phyloP scores from a whole-genome alignment of 2,329 filamentous ascomycete genomes.

The Curvularia verruculosa region DNA sequence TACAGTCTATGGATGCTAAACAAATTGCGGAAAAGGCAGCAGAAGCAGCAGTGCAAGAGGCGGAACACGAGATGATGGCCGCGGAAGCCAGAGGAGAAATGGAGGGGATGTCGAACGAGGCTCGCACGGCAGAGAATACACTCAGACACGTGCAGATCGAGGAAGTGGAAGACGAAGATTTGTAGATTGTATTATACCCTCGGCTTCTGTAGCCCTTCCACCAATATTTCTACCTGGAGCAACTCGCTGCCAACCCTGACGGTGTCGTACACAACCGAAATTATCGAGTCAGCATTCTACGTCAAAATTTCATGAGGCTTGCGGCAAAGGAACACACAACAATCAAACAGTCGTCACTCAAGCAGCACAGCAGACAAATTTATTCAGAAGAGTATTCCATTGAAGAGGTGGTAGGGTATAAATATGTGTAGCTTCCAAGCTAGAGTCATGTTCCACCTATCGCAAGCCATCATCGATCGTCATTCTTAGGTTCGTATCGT shows the following conservation, averaged over 20 bases:
- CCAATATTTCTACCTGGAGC: neutral
- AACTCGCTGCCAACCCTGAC: neutral
- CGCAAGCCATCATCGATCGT: constrained; percentile 7
- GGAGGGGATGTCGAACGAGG: constrained; percentile 38
- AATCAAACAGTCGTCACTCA: neutral
- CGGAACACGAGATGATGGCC: constrained; percentile 49
- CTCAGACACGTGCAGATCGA: constrained; percentile 53
- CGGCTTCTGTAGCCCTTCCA: neutral
- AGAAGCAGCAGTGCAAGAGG: constrained; percentile 46
- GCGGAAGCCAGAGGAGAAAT: constrained; percentile 46
- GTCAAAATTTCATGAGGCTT: neutral
- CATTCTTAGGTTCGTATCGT: constrained; percentile 11
- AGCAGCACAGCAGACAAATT: neutral
- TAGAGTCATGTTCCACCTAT: constrained; percentile 18
- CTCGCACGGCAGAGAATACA: constrained; percentile 43
- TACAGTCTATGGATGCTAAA: constrained; percentile 25
- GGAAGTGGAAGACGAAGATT: constrained; percentile 55
- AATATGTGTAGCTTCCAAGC: constrained; percentile 12
- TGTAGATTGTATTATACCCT: constrained; percentile 18
- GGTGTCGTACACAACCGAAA: neutral
- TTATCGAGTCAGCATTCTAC: neutral
- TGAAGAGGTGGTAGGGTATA: constrained; percentile 27
- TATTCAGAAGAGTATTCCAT: constrained; percentile 18
- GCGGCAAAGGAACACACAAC: neutral
- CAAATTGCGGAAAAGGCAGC: constrained; percentile 37